A percentile compares a stretch with the other conserved stretches of the same genome.
These are phyloP conservation scores for Cytospora schulzeri DNA, from an alignment of 2,329 filamentous ascomycete genomes.

Conservation along the genomic window DNA sequence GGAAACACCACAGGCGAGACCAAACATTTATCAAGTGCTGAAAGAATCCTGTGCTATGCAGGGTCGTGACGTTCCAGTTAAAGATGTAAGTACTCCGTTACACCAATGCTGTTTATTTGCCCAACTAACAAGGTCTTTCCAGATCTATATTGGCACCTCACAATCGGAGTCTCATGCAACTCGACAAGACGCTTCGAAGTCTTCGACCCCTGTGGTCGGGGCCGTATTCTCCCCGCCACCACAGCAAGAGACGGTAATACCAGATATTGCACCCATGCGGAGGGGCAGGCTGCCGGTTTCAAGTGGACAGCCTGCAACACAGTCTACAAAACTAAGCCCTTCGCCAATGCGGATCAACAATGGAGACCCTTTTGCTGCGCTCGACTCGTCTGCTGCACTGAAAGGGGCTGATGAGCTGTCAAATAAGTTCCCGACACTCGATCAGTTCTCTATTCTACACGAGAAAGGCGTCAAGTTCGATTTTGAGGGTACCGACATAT, in stretches of 20 bases:
- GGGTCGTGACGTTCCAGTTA: slow-evolving; percentile 80
- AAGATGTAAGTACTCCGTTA: slow-evolving; percentile 67
- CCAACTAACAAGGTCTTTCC: slow-evolving; percentile 28
- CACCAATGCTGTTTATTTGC: slow-evolving; percentile 28
- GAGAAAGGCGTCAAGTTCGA: slow-evolving; percentile 84
- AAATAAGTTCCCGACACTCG: slow-evolving; percentile 82
- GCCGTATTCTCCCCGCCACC: slow-evolving; percentile 78
- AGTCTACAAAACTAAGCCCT: slow-evolving; percentile 57
- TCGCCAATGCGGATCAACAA: slow-evolving; percentile 71
- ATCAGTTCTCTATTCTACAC: slow-evolving; percentile 89
- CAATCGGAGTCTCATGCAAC: slow-evolving; percentile 61
- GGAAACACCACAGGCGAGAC: slow-evolving; percentile 75
- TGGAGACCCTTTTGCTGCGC: slow-evolving; percentile 85
- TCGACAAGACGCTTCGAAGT: slow-evolving; percentile 54
- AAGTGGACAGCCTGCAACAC: slow-evolving; percentile 38
- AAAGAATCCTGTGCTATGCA: slow-evolving; percentile 88
- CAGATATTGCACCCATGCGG: slow-evolving; percentile 92
- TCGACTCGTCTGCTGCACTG: slow-evolving; percentile 61
- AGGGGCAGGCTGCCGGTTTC: slow-evolving; percentile 70
- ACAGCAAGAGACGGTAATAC: slow-evolving; percentile 72
- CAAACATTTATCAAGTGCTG: slow-evolving; percentile 93
- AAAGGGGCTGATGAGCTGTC: slow-evolving; percentile 76
- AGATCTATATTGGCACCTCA: slow-evolving; percentile 72
- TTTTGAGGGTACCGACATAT: slow-evolving; percentile 65
- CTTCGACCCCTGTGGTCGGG: slow-evolving; percentile 67